Evolutionary conservation across 768 basidiomycete species (phyloP).

Genomic region (Mycena vitilis): DNA sequence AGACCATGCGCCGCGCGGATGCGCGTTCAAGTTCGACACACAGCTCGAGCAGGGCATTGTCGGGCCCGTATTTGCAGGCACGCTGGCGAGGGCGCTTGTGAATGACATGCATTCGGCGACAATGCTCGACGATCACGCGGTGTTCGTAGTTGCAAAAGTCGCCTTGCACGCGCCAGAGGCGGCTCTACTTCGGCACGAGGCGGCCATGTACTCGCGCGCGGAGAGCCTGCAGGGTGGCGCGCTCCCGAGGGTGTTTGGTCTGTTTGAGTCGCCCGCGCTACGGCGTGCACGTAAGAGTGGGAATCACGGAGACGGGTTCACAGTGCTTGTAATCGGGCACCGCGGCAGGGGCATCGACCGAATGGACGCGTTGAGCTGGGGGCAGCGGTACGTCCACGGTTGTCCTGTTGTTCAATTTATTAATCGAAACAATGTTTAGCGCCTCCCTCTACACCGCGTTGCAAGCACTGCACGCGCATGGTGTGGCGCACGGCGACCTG

Average conservation of each 20-base stretch:
- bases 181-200: conserved; percentile 15
- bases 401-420: neutral
- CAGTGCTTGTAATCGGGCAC: conserved; percentile 19
- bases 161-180: conserved; percentile 19
- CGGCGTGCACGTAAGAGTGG: neutral
- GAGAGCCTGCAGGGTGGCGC: conserved; percentile 6
- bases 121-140: neutral
- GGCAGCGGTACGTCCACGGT: conserved; percentile 17
- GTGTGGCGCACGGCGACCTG: conserved; percentile 20
- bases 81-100: neutral
- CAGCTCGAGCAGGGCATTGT: conserved; percentile 28
- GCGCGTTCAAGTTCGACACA: neutral
- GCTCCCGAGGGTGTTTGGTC: conserved; percentile 14
- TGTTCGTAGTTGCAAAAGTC: conserved; percentile 21
- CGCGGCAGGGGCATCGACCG: neutral
- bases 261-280: conserved; percentile 1
- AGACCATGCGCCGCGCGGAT: too few species aligned
- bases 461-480: conserved; percentile 5
- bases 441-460: conserved; percentile 9
- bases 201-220: conserved; percentile 21
- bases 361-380: neutral
- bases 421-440: neutral
- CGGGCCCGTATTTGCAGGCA: conserved; percentile 22
- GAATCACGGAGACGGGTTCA: neutral
- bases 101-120: too few species aligned